A percentile compares a stretch with the other conserved stretches of the same genome.
Conservation (phyloP, 306 rosid species). For the Rosa rugosa region DNA sequence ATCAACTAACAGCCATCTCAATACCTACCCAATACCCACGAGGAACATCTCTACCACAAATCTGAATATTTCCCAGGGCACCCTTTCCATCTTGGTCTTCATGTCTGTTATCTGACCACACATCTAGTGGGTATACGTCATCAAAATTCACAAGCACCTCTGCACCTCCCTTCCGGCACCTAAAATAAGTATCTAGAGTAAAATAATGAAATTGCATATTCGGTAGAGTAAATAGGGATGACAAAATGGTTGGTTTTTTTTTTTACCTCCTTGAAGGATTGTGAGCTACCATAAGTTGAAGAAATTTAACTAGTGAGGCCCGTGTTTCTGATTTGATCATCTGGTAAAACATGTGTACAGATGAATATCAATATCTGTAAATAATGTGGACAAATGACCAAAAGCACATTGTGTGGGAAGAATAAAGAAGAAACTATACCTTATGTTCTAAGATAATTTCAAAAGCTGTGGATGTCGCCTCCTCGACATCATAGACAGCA, state of each 20-base stretch:
- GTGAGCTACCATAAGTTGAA: conserved; percentile 83
- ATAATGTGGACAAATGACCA: not conserved
- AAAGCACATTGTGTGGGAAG: not conserved
- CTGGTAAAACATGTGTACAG: conserved; percentile 36
- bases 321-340: conserved; percentile 88
- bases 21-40: conserved; percentile 93
- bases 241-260: conserved; percentile 3
- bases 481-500: conserved; percentile 94
- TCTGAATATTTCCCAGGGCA: conserved; percentile 46
- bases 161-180: conserved; percentile 94
- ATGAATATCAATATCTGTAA: conserved; percentile 26
- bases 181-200: conserved; percentile 38
- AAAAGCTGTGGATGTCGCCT: conserved; percentile 85
- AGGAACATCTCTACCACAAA: conserved; percentile 93
- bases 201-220: conserved; percentile 17
- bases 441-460: conserved; percentile 77
- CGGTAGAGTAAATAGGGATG: conserved; percentile 23
- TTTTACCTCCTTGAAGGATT: conserved; percentile 90
- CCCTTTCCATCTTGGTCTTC: conserved; percentile 43
- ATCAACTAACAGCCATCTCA: conserved; percentile 19
- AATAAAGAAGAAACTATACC: conserved; percentile 34
- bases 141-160: conserved; percentile 85
- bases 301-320: conserved; percentile 72
- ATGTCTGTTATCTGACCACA: conserved; percentile 36
- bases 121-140: conserved; percentile 64